Base-by-base conservation (phyloP, 148 eudicot species). In the Fallopia convolvulus region DNA sequence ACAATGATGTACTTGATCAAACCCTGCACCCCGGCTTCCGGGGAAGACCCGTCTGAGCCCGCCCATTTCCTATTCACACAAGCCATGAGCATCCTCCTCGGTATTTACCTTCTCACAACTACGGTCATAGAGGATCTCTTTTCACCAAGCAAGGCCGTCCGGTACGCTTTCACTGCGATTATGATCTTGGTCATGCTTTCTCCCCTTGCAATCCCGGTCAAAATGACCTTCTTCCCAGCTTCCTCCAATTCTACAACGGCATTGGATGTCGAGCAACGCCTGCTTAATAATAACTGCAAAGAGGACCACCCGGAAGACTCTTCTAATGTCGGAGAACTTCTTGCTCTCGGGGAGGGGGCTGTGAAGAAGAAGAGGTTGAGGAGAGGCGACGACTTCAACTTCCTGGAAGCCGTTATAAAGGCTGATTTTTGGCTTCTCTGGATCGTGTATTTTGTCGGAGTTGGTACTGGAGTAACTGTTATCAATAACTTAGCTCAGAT, bases 381-480 rank as follows among this genome's bases (percentile, higher is more conserved):
- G 81, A 86, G 98, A 50, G 98, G 98, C 76, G 98, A 94, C 7
- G 98, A 94, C 80, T 94, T 94, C 74, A 84, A 58, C 33, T 89
- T 92, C 47, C 77, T 75, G 33, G 91, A 94, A 89, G 99, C 97
- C 68, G 76, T 94, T 6, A 74, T 92, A 6, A 92, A 94, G 82
- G 99, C 99, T 3, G 97, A 94, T 80, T 94, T 94, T 78, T 94
- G 99, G 99, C 96, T 94, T 77, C 87, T 94, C 50, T 92, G 88
- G 81, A 70, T 84, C 36, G 99, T 89, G 44, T 94, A 87, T 82
- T 94, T 94, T 84, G 83, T 89, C 50, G 97, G 98, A 10, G 98
- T 92, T 81, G 98, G 98, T 30, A 83, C 98, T 8, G 98, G 98
- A 7, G 91, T 94, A 5, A 90, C 98, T 53, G 97, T 94, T 68